phyloP scores from a whole-genome alignment of 2,329 filamentous ascomycete genomes.

The Colletotrichum karsti region DNA sequence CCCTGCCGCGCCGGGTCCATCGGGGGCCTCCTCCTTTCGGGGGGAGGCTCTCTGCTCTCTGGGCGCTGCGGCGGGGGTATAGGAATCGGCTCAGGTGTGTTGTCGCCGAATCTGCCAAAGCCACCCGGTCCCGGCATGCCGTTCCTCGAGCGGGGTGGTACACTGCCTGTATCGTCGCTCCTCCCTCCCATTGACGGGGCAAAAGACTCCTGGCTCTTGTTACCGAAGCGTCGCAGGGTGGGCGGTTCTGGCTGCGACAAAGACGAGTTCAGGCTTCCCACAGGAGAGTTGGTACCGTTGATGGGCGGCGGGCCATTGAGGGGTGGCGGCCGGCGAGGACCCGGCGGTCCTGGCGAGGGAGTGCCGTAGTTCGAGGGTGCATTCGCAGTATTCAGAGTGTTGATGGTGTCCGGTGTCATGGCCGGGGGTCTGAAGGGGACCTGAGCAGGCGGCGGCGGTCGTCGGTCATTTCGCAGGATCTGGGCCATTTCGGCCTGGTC shows the following conservation, averaged over 20 bases:
- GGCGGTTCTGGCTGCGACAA: constrained; percentile 50
- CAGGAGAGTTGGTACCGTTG: constrained; percentile 49
- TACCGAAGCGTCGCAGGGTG: constrained; percentile 58
- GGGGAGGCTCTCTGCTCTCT: constrained; percentile 53
- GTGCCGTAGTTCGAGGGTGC: constrained; percentile 41
- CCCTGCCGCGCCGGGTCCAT: constrained; percentile 67
- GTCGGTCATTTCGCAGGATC: constrained; percentile 69
- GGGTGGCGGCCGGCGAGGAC: constrained; percentile 22
- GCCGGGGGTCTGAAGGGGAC: constrained; percentile 15
- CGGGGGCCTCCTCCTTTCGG: constrained; percentile 71
- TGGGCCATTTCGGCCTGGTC: constrained; percentile 80
- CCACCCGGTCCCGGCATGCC: constrained; percentile 51
- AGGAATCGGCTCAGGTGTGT: constrained; percentile 32
- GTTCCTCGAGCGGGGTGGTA: constrained; percentile 63
- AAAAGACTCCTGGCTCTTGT: constrained; percentile 67
- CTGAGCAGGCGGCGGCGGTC: constrained; percentile 38
- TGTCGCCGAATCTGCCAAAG: constrained; percentile 45
- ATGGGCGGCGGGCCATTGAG: constrained; percentile 13
- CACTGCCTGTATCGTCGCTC: constrained; percentile 60
- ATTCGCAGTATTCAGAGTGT: constrained; percentile 31
- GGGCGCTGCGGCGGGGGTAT: constrained; percentile 36
- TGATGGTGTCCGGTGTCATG: constrained; percentile 20
- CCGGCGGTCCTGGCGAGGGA: constrained; percentile 36
- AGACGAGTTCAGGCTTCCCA: constrained; percentile 60
- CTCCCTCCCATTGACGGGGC: constrained; percentile 53